phyloP scores from a whole-genome alignment of 2,329 filamentous ascomycete genomes.

The Aschersonia sp. region DNA sequence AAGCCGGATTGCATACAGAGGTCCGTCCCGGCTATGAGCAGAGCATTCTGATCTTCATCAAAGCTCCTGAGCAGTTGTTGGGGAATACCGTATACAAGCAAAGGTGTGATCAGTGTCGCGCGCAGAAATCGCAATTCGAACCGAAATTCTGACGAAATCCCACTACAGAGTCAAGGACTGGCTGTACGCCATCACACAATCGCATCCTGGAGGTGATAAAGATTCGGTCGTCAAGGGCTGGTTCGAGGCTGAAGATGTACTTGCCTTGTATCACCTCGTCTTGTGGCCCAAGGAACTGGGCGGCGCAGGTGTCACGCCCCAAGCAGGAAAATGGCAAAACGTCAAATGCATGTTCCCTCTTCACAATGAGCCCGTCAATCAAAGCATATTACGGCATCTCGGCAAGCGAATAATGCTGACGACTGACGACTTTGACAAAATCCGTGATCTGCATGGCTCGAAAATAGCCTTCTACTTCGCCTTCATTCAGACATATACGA shows the following conservation, averaged over 20 bases:
- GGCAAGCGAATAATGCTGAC: slow-evolving; percentile 36
- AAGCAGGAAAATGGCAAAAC: slow-evolving; percentile 41
- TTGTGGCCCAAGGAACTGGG: slow-evolving; percentile 41
- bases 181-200: slow-evolving; percentile 53
- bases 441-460: slow-evolving; percentile 47
- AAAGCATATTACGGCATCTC: slow-evolving; percentile 39
- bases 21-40: slow-evolving; percentile 56
- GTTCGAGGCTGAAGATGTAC: slow-evolving; percentile 51
- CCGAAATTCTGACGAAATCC: not conserved
- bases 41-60: slow-evolving; percentile 52
- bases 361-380: slow-evolving; percentile 43
- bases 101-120: slow-evolving; percentile 25
- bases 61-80: slow-evolving; percentile 46
- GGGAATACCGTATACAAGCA: slow-evolving; percentile 53
- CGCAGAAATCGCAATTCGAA: not conserved
- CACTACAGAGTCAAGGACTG: slow-evolving; percentile 49
- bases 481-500: slow-evolving; percentile 65
- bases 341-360: slow-evolving; percentile 47
- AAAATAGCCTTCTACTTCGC: slow-evolving; percentile 65
- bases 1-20: slow-evolving; percentile 52
- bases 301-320: slow-evolving; percentile 47
- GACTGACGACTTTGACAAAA: slow-evolving; percentile 37
- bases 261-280: slow-evolving; percentile 56
- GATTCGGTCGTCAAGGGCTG: slow-evolving; percentile 34
- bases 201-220: slow-evolving; percentile 41